Percentiles rank a stretch among this genome's conserved stretches.
Evolutionary conservation across 2,329 filamentous ascomycete species (phyloP).

Genomic region (Trichoderma aggressivum): DNA sequence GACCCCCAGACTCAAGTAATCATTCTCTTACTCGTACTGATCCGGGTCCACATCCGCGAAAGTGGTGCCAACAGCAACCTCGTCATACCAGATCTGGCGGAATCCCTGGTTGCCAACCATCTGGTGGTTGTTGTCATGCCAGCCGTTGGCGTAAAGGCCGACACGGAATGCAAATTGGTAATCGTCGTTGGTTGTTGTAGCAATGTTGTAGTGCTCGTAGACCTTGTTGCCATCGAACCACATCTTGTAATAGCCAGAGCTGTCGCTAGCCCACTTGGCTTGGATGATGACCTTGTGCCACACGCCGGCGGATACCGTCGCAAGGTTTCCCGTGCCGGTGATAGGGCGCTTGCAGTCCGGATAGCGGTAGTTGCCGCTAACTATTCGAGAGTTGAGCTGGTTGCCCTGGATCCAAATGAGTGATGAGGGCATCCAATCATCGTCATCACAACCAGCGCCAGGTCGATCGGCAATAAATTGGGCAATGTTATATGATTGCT

Average conservation of each 20-base stretch:
- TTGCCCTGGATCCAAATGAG: slow-evolving; percentile 47
- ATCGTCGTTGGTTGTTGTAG: slow-evolving; percentile 43
- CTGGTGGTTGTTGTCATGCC: slow-evolving; percentile 37
- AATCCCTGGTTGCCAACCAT: slow-evolving; percentile 41
- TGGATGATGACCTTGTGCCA: slow-evolving; percentile 48
- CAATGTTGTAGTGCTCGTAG: slow-evolving; percentile 35
- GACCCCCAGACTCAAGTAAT: neutral
- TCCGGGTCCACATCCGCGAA: slow-evolving; percentile 28
- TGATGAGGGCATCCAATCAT: slow-evolving; percentile 46
- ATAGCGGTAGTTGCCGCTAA: slow-evolving; percentile 26
- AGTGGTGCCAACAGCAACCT: slow-evolving; percentile 42
- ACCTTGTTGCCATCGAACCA: slow-evolving; percentile 47
- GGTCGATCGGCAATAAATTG: slow-evolving; percentile 51
- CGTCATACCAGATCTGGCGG: slow-evolving; percentile 48
- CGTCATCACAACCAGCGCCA: slow-evolving; percentile 38
- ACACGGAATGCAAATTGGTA: slow-evolving; percentile 43
- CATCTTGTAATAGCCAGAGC: slow-evolving; percentile 42
- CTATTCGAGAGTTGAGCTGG: slow-evolving; percentile 41
- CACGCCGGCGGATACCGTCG: slow-evolving; percentile 39
- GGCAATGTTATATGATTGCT: slow-evolving; percentile 45
- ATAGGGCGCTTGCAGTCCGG: slow-evolving; percentile 25
- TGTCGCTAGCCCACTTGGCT: slow-evolving; percentile 42
- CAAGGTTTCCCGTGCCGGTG: slow-evolving; percentile 28
- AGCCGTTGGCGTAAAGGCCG: slow-evolving; percentile 40
- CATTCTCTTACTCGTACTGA: neutral